phyloP scores from a whole-genome alignment of 1,139 yeast genomes.

The Diutina pseudorugosa region DNA sequence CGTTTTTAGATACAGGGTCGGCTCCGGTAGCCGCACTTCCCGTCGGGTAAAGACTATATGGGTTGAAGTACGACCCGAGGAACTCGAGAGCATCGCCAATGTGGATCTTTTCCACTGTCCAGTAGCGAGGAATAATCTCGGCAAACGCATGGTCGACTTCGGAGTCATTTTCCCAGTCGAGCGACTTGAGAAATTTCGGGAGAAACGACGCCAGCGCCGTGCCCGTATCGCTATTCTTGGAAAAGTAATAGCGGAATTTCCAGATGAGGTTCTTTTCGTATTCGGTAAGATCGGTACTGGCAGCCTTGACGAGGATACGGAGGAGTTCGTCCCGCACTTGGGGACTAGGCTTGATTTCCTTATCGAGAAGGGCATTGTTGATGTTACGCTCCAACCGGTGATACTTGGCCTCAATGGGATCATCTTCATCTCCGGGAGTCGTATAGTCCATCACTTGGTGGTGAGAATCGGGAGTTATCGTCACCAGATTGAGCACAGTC shows the following conservation, averaged over 20 bases:
- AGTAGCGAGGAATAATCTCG: conserved; percentile 31
- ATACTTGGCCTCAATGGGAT: conserved; percentile 82
- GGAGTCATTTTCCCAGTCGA: conserved; percentile 75
- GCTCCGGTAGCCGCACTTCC: conserved; percentile 6
- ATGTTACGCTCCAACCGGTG: conserved; percentile 69
- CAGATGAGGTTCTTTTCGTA: conserved; percentile 83
- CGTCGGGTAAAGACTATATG: conserved; percentile 19
- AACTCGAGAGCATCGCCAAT: conserved; percentile 89
- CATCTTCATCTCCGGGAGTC: conserved; percentile 13
- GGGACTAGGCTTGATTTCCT: conserved; percentile 82
- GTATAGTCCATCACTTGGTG: background rate
- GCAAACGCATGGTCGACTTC: conserved; percentile 74
- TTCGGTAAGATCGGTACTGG: conserved; percentile 69
- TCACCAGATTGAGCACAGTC: background rate
- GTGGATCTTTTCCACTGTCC: conserved; percentile 59
- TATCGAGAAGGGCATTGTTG: conserved; percentile 67
- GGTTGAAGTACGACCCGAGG: conserved; percentile 58
- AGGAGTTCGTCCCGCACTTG: conserved; percentile 65
- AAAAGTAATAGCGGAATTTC: conserved; percentile 81
- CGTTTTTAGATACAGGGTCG: conserved; percentile 9
- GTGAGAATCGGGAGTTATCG: background rate
- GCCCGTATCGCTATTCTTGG: conserved; percentile 37
- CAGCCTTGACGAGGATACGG: conserved; percentile 61
- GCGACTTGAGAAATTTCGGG: conserved; percentile 77
- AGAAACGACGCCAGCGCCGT: conserved; percentile 35